Evolutionary conservation across 192 early-diverging fungal species (phyloP), one percentile per base, ranked within the genome.

Genomic region (Entomortierella beljakovae): DNA sequence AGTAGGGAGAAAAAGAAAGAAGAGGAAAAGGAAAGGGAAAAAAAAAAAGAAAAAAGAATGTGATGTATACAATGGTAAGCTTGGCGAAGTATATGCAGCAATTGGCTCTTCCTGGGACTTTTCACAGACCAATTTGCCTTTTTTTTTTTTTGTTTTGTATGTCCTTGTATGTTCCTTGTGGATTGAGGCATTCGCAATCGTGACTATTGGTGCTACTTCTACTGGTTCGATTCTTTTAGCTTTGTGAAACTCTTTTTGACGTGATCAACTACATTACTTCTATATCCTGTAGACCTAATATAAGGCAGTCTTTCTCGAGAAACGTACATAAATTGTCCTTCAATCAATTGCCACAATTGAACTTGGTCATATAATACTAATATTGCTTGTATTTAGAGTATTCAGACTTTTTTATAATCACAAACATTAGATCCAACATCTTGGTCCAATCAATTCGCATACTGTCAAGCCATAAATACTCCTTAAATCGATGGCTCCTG

Each of bases 401-500:
- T n/a, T n/a, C n/a, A n/a, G n/a, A n/a, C n/a, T n/a, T n/a, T n/a
- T n/a, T n/a, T n/a, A n/a, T n/a, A n/a, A n/a, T n/a, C n/a, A n/a
- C n/a, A n/a, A n/a, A n/a, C n/a, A n/a, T n/a, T n/a, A n/a, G n/a
- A n/a, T n/a, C n/a, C n/a, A n/a, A n/a, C n/a, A n/a, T n/a, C n/a
- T n/a, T 6, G 15, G 34, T 16, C 5, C 26, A 31, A 25, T n/a
- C n/a, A n/a, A n/a, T n/a, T n/a, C n/a, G n/a, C n/a, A n/a, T n/a
- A n/a, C n/a, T n/a, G n/a, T n/a, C n/a, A n/a, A n/a, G n/a, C n/a
- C n/a, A n/a, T n/a, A n/a, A n/a, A n/a, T 28, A 0, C 34, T 2
- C 52, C 54, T 70, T 70, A 66, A 40, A 26, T 34, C 13, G 75
- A 38, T 10, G 70, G 43, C 52, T 79, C 75, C 31, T 79, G 75